Evolutionary conservation across 805 yeast genomes (phyloP).

Genomic region (Nakazawaea wyomingensis): DNA sequence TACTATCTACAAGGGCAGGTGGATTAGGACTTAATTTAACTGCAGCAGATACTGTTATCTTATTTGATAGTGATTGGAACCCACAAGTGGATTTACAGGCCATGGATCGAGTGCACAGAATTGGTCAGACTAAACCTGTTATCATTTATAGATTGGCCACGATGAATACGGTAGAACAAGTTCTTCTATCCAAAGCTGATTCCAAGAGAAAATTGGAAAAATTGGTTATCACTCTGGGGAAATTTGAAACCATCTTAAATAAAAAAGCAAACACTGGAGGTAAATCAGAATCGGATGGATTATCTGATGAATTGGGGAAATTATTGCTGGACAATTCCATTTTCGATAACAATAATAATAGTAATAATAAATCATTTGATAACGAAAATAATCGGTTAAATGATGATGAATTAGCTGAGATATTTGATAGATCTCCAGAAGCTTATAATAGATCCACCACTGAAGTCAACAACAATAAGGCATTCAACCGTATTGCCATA

Average conservation of each 20-base stretch:
- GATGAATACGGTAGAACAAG: conserved; percentile 77
- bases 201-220: conserved; percentile 76
- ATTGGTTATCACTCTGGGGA: conserved; percentile 65
- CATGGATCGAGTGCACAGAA: conserved; percentile 90
- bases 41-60: conserved; percentile 83
- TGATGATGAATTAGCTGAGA: conserved; percentile 40
- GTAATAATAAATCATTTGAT: no score
- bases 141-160: conserved; percentile 74
- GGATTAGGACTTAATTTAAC: conserved; percentile 87
- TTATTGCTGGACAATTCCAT: conserved; percentile 33
- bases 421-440: conserved; percentile 41
- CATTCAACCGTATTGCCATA: conserved; percentile 6
- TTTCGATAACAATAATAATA: conserved; percentile 15
- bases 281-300: conserved; percentile 17
- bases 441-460: conserved; percentile 31
- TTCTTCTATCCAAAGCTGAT: conserved; percentile 71
- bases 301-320: conserved; percentile 35
- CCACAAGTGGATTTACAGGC: conserved; percentile 97
- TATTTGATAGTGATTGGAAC: conserved; percentile 95
- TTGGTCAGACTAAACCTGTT: conserved; percentile 86
- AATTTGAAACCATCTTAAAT: conserved; percentile 39
- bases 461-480: not conserved
- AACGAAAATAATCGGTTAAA: conserved; percentile 22
- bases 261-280: not conserved
- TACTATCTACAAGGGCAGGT: conserved; percentile 89